These are phyloP conservation scores for Fusarium anguioides DNA, from an alignment of 2,329 filamentous ascomycete species.

Conservation along the genomic window DNA sequence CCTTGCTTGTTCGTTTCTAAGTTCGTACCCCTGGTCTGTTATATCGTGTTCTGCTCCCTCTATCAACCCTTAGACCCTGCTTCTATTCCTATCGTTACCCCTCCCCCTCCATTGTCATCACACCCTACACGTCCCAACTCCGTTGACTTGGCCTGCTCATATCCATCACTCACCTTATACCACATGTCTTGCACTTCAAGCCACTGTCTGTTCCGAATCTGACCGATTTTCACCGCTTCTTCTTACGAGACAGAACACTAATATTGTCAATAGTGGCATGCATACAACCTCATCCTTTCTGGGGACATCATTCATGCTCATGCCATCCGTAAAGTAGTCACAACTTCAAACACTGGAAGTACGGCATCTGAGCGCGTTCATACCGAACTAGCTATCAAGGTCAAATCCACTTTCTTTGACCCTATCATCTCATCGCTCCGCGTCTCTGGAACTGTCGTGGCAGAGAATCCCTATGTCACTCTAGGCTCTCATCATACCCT, in stretches of 20 bases:
- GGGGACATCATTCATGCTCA: constrained; percentile 66
- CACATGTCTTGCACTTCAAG: constrained; percentile 12
- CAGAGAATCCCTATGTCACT: constrained; percentile 64
- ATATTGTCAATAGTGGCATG: constrained; percentile 61
- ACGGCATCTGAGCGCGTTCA: constrained; percentile 66
- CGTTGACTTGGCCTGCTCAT: not conserved
- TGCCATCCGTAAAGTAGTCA: constrained; percentile 66
- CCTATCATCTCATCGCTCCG: constrained; percentile 65
- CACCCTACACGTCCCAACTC: constrained; percentile 26
- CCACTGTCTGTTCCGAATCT: constrained; percentile 11
- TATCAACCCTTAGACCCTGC: constrained; percentile 18
- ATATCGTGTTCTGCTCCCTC: constrained; percentile 9
- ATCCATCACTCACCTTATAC: constrained; percentile 4
- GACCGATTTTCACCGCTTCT: constrained; percentile 21
- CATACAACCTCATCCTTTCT: constrained; percentile 68
- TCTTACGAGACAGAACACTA: constrained; percentile 23
- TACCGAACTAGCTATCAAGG: constrained; percentile 66
- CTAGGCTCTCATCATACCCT: constrained; percentile 69
- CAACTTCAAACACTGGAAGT: constrained; percentile 59
- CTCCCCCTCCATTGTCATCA: constrained; percentile 29
- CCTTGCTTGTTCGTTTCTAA: constrained; percentile 5
- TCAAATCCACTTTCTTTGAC: constrained; percentile 69
- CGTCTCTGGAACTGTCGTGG: constrained; percentile 65
- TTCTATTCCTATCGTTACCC: constrained; percentile 33
- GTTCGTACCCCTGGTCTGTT: constrained; percentile 20